Evolutionary conservation across 2,329 filamentous ascomycete genomes (phyloP).

Genomic region (Parastagonospora avenae): DNA sequence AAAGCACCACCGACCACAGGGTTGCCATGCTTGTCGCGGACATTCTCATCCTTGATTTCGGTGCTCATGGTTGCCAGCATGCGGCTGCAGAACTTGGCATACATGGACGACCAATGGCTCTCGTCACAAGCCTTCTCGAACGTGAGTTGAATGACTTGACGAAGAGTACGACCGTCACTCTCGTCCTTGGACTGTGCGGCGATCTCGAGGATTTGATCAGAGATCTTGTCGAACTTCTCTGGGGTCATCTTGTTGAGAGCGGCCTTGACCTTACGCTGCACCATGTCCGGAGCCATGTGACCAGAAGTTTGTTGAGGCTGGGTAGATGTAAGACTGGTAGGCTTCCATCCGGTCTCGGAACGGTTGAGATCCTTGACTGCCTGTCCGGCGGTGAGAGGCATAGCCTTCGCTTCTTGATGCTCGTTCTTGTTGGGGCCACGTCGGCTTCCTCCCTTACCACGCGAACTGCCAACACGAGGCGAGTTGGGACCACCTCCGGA

Average conservation of each 20-base stretch:
- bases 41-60: constrained; percentile 93
- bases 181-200: constrained; percentile 96
- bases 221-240: constrained; percentile 96
- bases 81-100: constrained; percentile 96
- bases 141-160: constrained; percentile 97
- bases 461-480: constrained; percentile 69
- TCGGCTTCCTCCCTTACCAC: constrained; percentile 67
- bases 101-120: constrained; percentile 98
- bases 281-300: constrained; percentile 84
- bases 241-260: constrained; percentile 99
- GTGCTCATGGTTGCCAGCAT: constrained; percentile 86
- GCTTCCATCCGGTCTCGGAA: constrained; percentile 86
- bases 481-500: constrained; percentile 68
- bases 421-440: constrained; percentile 60
- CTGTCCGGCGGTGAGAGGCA: constrained; percentile 86
- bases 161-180: constrained; percentile 87
- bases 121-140: constrained; percentile 99
- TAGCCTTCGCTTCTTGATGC: constrained; percentile 74
- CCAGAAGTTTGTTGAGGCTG: constrained; percentile 36
- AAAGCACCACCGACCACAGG: constrained; percentile 90
- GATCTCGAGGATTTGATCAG: constrained; percentile 90
- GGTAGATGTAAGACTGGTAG: constrained; percentile 58
- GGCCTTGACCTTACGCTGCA: constrained; percentile 98
- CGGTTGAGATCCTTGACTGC: constrained; percentile 80
- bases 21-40: constrained; percentile 86